Evolutionary conservation across 106 monocot genomes (phyloP), one percentile per base, ranked within the genome.

Genomic region (Allium sativum): DNA sequence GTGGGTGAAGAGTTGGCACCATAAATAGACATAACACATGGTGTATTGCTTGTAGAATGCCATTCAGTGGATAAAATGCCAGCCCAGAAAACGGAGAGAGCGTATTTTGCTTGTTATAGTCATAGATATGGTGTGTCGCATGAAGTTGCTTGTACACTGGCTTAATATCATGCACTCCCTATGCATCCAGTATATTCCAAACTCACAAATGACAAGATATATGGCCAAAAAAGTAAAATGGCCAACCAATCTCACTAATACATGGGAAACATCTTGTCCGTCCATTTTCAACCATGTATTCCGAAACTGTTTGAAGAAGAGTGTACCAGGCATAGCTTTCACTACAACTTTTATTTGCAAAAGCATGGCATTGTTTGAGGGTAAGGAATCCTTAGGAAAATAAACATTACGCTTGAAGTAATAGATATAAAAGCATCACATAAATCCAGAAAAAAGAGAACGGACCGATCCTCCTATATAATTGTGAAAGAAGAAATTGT

Each of bases 71-170:
- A 85, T 84, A 76, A 65, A 92, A 87, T 48, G 87, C 83, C 66
- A 92, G 63, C 55, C 92, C 96, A 60, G 96, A 91, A 85, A 98
- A 98, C 11, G 96, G 96, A 45, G 96, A 98, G 44, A 98, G 84
- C n/a, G 96, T 98, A 58, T 98, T 98, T 69, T 98, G 87, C 73
- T 98, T 98, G 69, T 91, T 98, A 70, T 91, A n/a, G n/a, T n/a
- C n/a, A n/a, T n/a, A 91, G 56, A 91, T 82, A 68, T 98, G 96
- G 74, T 98, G 91, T 31, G 84, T 91, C 41, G 87, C 91, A 82
- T 98, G 96, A 19, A 98, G 87, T 73, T 80, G 74, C 70, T 98
- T 87, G 76, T 98, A 98, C 12, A 96, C 73, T 54, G 87, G 91
- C 60, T 96, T 87, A 56, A 82, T 80, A 48, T 82, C 82, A 74